Evolutionary conservation across 257 asterid genomes (phyloP).

Genomic region (Jacaranda copaia): DNA sequence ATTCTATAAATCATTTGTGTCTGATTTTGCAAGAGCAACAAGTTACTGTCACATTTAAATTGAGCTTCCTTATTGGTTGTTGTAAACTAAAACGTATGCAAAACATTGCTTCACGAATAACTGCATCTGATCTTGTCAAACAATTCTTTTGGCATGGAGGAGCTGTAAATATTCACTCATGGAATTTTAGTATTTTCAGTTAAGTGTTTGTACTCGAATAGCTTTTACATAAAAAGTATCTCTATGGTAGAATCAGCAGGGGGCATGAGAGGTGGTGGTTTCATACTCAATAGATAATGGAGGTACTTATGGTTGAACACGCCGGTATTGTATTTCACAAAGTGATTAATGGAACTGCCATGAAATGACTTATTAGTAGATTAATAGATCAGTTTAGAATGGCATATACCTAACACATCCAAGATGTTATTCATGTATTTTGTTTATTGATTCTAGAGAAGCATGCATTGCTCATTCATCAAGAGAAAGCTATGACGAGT

Average conservation of each 20-base stretch:
- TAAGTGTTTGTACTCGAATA: not conserved
- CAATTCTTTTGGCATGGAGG: not conserved
- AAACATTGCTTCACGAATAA: conserved; percentile 5
- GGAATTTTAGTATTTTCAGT: conserved; percentile 1
- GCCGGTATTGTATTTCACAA: too few species aligned
- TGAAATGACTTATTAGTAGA: too few species aligned
- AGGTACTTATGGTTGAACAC: too few species aligned
- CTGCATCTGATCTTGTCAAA: conserved; percentile 13
- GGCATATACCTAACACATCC: too few species aligned
- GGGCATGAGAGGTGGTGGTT: too few species aligned
- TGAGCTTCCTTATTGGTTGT: not conserved
- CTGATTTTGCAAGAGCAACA: not conserved
- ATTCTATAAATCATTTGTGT: conserved; percentile 21
- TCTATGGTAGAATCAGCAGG: not conserved
- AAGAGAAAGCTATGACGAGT: conserved; percentile 5
- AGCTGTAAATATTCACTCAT: not conserved
- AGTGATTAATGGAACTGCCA: too few species aligned
- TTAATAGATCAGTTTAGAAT: too few species aligned
- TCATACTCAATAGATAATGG: too few species aligned
- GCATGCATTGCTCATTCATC: not conserved
- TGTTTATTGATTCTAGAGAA: not conserved
- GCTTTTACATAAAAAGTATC: not conserved
- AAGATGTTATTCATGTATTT: not conserved
- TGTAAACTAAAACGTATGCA: conserved; percentile 1
- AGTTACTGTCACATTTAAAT: not conserved